A percentile compares a stretch with the other conserved stretches of the same genome.
phyloP scores from a whole-genome alignment of 148 eudicot species.

The Polygonum aviculare region DNA sequence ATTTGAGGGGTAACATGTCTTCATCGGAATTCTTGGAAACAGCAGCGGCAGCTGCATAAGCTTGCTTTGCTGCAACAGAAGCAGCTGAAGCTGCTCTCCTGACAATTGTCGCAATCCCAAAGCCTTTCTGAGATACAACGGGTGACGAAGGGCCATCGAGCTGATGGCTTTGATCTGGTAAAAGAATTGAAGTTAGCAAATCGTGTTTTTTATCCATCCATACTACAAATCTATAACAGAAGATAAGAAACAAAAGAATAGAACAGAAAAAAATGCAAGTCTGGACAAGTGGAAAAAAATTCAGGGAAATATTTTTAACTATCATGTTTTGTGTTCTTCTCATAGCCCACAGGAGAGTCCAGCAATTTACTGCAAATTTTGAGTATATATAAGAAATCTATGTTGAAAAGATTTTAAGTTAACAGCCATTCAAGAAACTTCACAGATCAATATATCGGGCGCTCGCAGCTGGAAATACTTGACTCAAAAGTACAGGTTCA shows the following conservation, averaged over 20 bases:
- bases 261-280: neutral
- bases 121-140: constrained; percentile 34
- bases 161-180: constrained; percentile 76
- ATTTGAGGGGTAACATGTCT: constrained; percentile 89
- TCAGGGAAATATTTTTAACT: neutral
- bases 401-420: neutral
- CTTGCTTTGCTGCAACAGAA: constrained; percentile 77
- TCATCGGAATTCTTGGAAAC: constrained; percentile 43
- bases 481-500: neutral
- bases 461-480: neutral
- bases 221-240: neutral
- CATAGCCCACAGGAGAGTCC: neutral
- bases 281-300: neutral
- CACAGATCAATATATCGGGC: neutral
- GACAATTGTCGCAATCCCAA: constrained; percentile 43
- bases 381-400: neutral
- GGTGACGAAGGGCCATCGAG: constrained; percentile 52
- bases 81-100: constrained; percentile 85
- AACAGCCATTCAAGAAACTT: neutral
- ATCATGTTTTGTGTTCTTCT: neutral
- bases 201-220: neutral
- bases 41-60: constrained; percentile 32
- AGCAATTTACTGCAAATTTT: neutral
- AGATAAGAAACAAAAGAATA: neutral
- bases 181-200: constrained; percentile 4